A percentile compares a stretch with the other conserved stretches of the same genome.
Evolutionary conservation across 345 rosid genomes (phyloP).

Genomic region (Eutrema japonicum): DNA sequence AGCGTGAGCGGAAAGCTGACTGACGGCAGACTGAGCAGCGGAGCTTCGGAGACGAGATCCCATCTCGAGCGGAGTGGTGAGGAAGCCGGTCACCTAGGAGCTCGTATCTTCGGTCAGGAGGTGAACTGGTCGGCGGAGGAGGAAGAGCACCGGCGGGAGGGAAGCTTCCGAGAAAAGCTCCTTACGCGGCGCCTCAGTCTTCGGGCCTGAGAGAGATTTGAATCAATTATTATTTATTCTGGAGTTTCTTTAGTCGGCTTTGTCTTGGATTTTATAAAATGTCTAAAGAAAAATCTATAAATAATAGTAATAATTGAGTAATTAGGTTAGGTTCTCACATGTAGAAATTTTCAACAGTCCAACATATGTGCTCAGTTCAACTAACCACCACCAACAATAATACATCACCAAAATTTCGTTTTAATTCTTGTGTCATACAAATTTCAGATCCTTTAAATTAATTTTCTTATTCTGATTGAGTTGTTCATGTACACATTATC

Average conservation of each 20-base stretch:
- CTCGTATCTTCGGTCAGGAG: no score
- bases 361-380: constrained; percentile 37
- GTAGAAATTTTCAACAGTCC: constrained; percentile 24
- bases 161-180: no score
- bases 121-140: no score
- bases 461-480: neutral
- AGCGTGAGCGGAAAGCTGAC: no score
- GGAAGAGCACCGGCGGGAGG: no score
- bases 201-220: no score
- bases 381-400: constrained; percentile 37
- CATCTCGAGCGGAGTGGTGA: no score
- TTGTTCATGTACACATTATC: neutral
- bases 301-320: neutral
- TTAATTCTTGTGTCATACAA: neutral
- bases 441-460: neutral
- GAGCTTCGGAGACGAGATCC: no score
- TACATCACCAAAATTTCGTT: constrained; percentile 28
- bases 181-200: no score
- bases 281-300: neutral
- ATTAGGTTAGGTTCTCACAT: constrained; percentile 13
- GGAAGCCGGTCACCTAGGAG: no score
- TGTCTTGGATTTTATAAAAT: neutral
- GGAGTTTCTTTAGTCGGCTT: neutral
- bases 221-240: neutral
- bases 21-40: no score